Conservation (phyloP, 2,329 filamentous ascomycete genomes). For the Pseudopyricularia javanii region DNA sequence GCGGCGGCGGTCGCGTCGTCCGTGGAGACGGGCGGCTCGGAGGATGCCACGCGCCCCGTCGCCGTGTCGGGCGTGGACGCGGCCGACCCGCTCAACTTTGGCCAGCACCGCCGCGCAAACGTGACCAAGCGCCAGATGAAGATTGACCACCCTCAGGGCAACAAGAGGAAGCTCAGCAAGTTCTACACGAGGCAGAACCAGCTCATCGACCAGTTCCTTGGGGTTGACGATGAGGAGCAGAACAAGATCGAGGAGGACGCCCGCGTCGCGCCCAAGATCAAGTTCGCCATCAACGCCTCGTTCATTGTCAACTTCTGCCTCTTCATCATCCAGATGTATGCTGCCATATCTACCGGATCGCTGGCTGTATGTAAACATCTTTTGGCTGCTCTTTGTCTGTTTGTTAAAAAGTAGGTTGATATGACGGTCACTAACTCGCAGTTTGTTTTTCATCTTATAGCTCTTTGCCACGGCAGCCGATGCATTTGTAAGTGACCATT, state of each 20-base stretch:
- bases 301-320: constrained; percentile 39
- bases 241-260: constrained; percentile 35
- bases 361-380: constrained; percentile 25
- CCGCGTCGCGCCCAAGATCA: constrained; percentile 36
- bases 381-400: not conserved
- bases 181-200: constrained; percentile 35
- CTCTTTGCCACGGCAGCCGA: constrained; percentile 55
- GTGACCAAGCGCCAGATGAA: constrained; percentile 32
- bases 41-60: not conserved
- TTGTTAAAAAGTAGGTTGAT: not conserved
- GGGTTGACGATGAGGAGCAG: constrained; percentile 41
- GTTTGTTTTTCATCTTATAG: constrained; percentile 7
- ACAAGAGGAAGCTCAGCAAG: constrained; percentile 28
- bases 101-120: constrained; percentile 25
- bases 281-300: constrained; percentile 38
- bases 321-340: constrained; percentile 46
- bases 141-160: constrained; percentile 30
- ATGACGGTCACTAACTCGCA: constrained; percentile 9
- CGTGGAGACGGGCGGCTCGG: not conserved
- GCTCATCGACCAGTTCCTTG: constrained; percentile 38
- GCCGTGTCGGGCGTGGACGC: not conserved
- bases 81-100: constrained; percentile 24
- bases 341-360: constrained; percentile 44
- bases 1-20: not conserved
- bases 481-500: constrained; percentile 34